Evolutionary conservation across 2,329 filamentous ascomycete species (phyloP), one percentile per base, ranked within the genome.

Genomic region (Fusarium falciforme): DNA sequence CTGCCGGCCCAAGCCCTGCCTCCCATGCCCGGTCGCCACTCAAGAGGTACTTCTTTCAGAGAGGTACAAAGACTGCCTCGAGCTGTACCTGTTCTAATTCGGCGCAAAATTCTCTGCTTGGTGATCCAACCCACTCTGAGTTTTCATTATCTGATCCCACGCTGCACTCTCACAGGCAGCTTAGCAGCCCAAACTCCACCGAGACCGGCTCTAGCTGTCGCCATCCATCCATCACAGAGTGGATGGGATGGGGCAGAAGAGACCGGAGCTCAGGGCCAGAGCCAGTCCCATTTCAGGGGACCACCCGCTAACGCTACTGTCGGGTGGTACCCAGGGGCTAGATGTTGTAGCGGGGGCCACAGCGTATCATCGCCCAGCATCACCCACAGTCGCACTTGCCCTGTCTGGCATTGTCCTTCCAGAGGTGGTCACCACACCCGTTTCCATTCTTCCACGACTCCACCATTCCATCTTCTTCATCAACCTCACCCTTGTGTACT

Each of bases 71-170:
- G 17, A 38, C 55, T 40, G 17, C 12, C 20, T 36, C 17, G 22
- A 27, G 10, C 20, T 9, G 61, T 64, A 58, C 61, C 29, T 29
- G 27, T 16, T 61, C 42, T 29, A 35, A 52, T n/a, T 61, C 29
- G 44, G 25, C 38, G 6, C 29, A 16, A 8, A 29, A 58, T 33
- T 33, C 31, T 64, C 29, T 27, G 14, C 52, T 35, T 35, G 17
- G 29, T 60, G 63, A 62, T 59, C 38, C 44, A 66, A 14, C 57
- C 36, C 42, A 27, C n/a, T 55, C 7, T 27, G 58, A 66, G 61
- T 63, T 61, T 68, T 62, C 36, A 54, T 63, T 66, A 68, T 58
- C 65, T 68, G 73, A 74, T 65, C 72, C 62, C 64, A 63, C 61
- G 35, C 20, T 49, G 38, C 47, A 59, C 40, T 60, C 67, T 55